These are phyloP conservation scores for Glonium stellatum DNA, from an alignment of 495 filamentous ascomycete genomes.

Conservation along the genomic window DNA sequence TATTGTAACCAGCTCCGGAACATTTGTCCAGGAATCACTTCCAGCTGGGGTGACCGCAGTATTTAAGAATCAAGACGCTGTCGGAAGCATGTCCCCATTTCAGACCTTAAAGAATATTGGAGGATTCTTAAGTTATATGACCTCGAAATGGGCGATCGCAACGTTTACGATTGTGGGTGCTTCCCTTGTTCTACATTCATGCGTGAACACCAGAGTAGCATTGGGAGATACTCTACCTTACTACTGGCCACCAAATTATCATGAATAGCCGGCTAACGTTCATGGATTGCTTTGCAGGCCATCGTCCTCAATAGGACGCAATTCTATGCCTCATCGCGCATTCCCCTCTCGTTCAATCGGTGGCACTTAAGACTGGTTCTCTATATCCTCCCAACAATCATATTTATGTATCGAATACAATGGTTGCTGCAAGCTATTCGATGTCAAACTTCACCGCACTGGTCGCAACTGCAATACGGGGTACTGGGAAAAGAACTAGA, in stretches of 20 bases:
- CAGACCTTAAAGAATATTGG: conserved; percentile 56
- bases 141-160: conserved; percentile 85
- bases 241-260: too few relatives aligned
- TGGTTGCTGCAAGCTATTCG: conserved; percentile 74
- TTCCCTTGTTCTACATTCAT: too few relatives aligned
- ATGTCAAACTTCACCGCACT: conserved; percentile 83
- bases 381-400: conserved; percentile 66
- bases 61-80: conserved; percentile 12
- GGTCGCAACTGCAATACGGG: conserved; percentile 65
- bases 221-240: too few relatives aligned
- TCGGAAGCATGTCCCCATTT: conserved; percentile 22
- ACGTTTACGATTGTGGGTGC: conserved; percentile 66
- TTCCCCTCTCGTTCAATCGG: conserved; percentile 57
- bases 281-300: conserved; percentile 43
- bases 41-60: conserved; percentile 34
- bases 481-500: conserved; percentile 56
- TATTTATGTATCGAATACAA: conserved; percentile 63
- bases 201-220: too few relatives aligned
- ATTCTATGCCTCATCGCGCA: conserved; percentile 82
- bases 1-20: conserved; percentile 26
- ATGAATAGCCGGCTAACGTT: too few relatives aligned
- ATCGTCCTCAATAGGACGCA: conserved; percentile 85
- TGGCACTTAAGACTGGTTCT: conserved; percentile 67
- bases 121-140: conserved; percentile 83
- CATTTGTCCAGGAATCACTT: conserved; percentile 32